Evolutionary conservation across 1,139 yeast genomes (phyloP).

Genomic region (Suhomyces maxii): DNA sequence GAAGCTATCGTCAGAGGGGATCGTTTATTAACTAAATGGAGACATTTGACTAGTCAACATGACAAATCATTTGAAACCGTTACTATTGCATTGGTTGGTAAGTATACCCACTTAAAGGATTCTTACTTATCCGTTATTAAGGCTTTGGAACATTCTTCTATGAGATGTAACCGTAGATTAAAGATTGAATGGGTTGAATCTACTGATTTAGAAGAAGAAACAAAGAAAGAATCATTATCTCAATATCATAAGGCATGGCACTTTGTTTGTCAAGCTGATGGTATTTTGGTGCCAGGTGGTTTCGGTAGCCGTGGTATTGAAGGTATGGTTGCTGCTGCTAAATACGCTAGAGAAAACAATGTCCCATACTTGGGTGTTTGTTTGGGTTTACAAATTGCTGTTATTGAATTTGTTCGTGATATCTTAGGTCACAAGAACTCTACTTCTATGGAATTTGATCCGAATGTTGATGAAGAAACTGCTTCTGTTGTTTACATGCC

Average conservation of each 20-base stretch:
- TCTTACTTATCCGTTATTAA: slow-evolving; percentile 93
- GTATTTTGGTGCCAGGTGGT: slow-evolving; percentile 98
- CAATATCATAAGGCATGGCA: slow-evolving; percentile 96
- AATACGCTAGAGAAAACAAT: slow-evolving; percentile 94
- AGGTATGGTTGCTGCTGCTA: slow-evolving; percentile 97
- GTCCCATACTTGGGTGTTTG: slow-evolving; percentile 97
- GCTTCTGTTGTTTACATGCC: slow-evolving; percentile 97
- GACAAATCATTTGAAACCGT: slow-evolving; percentile 86
- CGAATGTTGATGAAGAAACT: slow-evolving; percentile 56
- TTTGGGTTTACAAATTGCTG: slow-evolving; percentile 96
- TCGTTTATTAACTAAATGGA: slow-evolving; percentile 75
- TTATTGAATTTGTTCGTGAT: slow-evolving; percentile 87
- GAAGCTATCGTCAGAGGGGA: slow-evolving; percentile 66
- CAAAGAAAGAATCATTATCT: slow-evolving; percentile 63
- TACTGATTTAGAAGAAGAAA: slow-evolving; percentile 77
- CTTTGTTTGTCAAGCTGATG: slow-evolving; percentile 89
- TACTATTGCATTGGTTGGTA: slow-evolving; percentile 94
- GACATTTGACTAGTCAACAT: slow-evolving; percentile 67
- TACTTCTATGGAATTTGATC: slow-evolving; percentile 83
- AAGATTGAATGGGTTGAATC: slow-evolving; percentile 97
- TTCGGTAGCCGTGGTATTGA: slow-evolving; percentile 97
- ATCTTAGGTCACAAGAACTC: slow-evolving; percentile 69
- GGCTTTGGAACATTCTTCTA: slow-evolving; percentile 91
- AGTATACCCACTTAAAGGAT: slow-evolving; percentile 93
- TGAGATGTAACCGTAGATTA: slow-evolving; percentile 82